phyloP scores from a whole-genome alignment of 495 filamentous ascomycete genomes.

The Lophiotrema nucula region DNA sequence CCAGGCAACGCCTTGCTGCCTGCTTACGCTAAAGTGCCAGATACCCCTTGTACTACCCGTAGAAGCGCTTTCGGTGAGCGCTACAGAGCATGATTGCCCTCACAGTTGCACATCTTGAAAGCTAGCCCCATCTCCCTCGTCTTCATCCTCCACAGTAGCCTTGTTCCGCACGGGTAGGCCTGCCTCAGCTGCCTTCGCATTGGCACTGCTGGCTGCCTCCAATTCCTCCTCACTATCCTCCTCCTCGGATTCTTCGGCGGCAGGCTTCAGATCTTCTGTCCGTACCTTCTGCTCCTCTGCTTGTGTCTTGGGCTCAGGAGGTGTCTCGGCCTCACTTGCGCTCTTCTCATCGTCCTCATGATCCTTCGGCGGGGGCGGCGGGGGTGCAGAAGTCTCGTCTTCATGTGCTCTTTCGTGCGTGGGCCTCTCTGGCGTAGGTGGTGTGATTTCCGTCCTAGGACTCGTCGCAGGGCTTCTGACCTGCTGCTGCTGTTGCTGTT shows the following conservation, averaged over 20 bases:
- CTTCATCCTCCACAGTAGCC: slow-evolving; percentile 25
- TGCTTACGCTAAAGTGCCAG: too few relatives aligned
- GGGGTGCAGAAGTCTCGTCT: slow-evolving; percentile 9
- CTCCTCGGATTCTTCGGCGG: slow-evolving; percentile 46
- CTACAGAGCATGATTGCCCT: too few relatives aligned
- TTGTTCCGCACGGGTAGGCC: slow-evolving; percentile 24
- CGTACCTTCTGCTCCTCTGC: slow-evolving; percentile 58
- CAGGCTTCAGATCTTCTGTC: slow-evolving; percentile 53
- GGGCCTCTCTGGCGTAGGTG: slow-evolving; percentile 43
- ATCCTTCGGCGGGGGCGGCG: slow-evolving; percentile 24
- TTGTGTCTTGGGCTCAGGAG: slow-evolving; percentile 35
- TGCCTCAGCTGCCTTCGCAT: slow-evolving; percentile 26
- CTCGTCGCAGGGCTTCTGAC: slow-evolving; percentile 28
- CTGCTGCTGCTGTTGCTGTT: slow-evolving; percentile 25
- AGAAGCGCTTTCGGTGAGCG: too few relatives aligned
- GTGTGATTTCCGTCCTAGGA: slow-evolving; percentile 47
- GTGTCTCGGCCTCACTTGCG: slow-evolving; percentile 8
- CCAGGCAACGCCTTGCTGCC: too few relatives aligned
- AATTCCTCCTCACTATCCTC: slow-evolving; percentile 40
- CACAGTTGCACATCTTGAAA: slow-evolving; percentile 31
- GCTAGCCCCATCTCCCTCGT: slow-evolving; percentile 32
- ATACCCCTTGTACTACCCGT: too few relatives aligned
- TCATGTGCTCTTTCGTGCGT: background rate
- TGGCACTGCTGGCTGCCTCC: slow-evolving; percentile 21
- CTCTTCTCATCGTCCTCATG: slow-evolving; percentile 12